Conservation (phyloP, 192 early-diverging fungal genomes). For the Mortierella alpina region DNA sequence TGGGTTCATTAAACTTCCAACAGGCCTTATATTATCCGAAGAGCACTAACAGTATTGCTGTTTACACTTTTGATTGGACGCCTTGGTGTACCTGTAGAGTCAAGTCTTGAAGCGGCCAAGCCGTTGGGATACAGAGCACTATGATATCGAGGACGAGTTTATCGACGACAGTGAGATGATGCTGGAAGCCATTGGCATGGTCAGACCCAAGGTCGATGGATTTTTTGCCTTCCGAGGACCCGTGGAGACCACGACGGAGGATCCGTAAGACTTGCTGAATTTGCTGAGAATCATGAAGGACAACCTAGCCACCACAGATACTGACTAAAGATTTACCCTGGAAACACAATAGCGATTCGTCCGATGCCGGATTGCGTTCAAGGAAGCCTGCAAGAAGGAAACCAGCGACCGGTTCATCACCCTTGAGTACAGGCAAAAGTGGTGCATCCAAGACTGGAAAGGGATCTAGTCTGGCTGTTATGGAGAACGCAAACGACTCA, state of each 20-base stretch:
- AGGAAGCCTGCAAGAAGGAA: slow-evolving; percentile 23
- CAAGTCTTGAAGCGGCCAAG: slow-evolving; percentile 27
- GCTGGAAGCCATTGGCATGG: slow-evolving; percentile 48
- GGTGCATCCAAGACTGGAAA: slow-evolving; percentile 14
- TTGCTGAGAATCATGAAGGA: not conserved
- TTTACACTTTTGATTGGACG: no score
- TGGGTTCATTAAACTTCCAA: no score
- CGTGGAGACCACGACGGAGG: slow-evolving; percentile 45
- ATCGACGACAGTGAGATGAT: slow-evolving; percentile 71
- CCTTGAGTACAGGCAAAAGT: slow-evolving; percentile 14
- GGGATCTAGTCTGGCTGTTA: slow-evolving; percentile 18
- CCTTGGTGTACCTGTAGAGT: not conserved
- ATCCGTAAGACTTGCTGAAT: slow-evolving; percentile 18
- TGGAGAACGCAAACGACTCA: slow-evolving; percentile 46
- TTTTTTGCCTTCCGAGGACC: slow-evolving; percentile 65
- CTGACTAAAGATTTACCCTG: not conserved
- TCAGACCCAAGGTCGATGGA: slow-evolving; percentile 55
- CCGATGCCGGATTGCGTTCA: slow-evolving; percentile 27
- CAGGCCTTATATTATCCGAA: no score
- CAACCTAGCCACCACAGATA: not conserved
- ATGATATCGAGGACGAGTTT: slow-evolving; percentile 67
- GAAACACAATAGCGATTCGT: slow-evolving; percentile 28
- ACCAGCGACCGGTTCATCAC: slow-evolving; percentile 20
- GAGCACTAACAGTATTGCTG: no score
- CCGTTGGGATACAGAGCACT: slow-evolving; percentile 55